Evolutionary conservation across 305 asterid genomes (phyloP).

Genomic region (Coffea humblotiana): DNA sequence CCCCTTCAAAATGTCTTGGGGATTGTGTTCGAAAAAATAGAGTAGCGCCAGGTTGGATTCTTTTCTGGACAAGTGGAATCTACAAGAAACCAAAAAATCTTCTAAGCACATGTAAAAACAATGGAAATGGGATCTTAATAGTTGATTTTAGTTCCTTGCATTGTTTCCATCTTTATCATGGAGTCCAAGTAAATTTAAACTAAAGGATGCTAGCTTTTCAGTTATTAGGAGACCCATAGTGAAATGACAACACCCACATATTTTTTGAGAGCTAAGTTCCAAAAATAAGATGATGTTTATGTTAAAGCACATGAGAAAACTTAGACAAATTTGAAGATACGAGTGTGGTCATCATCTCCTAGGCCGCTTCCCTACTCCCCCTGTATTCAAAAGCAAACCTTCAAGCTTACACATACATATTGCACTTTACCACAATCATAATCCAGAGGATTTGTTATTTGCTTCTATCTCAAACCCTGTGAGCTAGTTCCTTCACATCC

Average conservation of each 20-base stretch:
- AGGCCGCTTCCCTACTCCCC: not conserved
- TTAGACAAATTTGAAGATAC: not conserved
- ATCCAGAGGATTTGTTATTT: too few relatives aligned
- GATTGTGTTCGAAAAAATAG: constrained; percentile 82
- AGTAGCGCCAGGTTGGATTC: constrained; percentile 43
- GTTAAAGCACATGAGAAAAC: not conserved
- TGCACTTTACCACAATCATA: not conserved
- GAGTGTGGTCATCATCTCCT: not conserved
- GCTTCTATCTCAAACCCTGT: too few relatives aligned
- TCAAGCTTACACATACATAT: too few relatives aligned
- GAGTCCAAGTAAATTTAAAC: not conserved
- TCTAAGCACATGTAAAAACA: not conserved
- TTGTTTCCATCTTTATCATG: not conserved
- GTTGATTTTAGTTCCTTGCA: not conserved
- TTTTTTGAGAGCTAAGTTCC: not conserved
- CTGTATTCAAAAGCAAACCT: not conserved
- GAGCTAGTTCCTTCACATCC: too few relatives aligned
- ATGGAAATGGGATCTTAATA: not conserved
- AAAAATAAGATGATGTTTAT: not conserved
- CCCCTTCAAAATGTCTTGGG: constrained; percentile 96
- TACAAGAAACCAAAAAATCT: constrained; percentile 22
- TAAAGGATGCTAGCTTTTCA: too few relatives aligned
- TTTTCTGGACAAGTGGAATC: constrained; percentile 60
- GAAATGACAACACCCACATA: not conserved
- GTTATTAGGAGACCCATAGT: not conserved